phyloP scores from a whole-genome alignment of 495 filamentous ascomycete species.

The Opeltia flavorubescens region DNA sequence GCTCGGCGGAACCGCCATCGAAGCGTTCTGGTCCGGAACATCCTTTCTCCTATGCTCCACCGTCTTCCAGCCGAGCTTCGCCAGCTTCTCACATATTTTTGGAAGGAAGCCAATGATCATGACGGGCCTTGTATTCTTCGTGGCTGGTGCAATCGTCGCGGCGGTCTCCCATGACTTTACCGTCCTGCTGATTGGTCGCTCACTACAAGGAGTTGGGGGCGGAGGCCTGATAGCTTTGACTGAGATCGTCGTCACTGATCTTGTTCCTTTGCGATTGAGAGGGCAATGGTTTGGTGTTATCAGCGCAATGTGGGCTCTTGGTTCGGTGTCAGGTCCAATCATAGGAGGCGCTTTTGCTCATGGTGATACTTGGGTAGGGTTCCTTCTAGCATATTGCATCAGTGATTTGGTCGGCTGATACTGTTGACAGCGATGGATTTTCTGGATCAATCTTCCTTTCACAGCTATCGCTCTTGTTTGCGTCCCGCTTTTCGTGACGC shows the following conservation, averaged over 20 bases:
- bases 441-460: slow-evolving; percentile 45
- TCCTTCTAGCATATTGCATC: not conserved
- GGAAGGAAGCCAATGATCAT: slow-evolving; percentile 24
- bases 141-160: slow-evolving; percentile 19
- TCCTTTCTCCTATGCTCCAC: slow-evolving; percentile 38
- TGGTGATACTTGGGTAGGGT: slow-evolving; percentile 42
- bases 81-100: slow-evolving; percentile 21
- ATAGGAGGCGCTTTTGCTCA: slow-evolving; percentile 56
- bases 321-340: slow-evolving; percentile 52
- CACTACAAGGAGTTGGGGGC: slow-evolving; percentile 58
- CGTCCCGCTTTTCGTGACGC: slow-evolving; percentile 34
- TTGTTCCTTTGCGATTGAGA: slow-evolving; percentile 32
- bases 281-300: slow-evolving; percentile 36
- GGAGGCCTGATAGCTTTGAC: slow-evolving; percentile 52
- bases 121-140: slow-evolving; percentile 20
- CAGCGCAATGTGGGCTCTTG: slow-evolving; percentile 48
- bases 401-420: slow-evolving; percentile 1
- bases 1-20: slow-evolving; percentile 37
- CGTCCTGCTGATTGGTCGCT: slow-evolving; percentile 47
- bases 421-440: slow-evolving; percentile 30
- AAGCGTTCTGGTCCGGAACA: slow-evolving; percentile 46
- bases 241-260: slow-evolving; percentile 52
- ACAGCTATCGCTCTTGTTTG: slow-evolving; percentile 31
- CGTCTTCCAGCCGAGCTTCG: slow-evolving; percentile 37
- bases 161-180: slow-evolving; percentile 38